A percentile compares a stretch with the other conserved stretches of the same genome.
phyloP scores from a whole-genome alignment of 805 yeast species.

The Maudiozyma serrabonitensis region DNA sequence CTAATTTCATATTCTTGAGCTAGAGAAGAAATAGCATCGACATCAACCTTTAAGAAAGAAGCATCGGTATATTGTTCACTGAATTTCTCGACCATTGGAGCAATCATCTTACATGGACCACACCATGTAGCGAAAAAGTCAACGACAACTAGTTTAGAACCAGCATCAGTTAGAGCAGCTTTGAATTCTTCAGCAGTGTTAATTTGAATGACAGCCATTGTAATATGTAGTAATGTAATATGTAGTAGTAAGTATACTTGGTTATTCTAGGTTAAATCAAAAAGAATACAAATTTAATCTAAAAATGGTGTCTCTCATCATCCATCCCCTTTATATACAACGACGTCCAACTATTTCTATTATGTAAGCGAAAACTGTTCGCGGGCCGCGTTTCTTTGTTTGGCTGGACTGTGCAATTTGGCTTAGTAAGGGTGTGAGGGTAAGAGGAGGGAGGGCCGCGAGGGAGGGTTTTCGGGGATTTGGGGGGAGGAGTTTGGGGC shows the following conservation, averaged over 20 bases:
- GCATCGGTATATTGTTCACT: constrained; percentile 52
- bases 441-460: too few species aligned
- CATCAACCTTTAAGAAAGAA: constrained; percentile 83
- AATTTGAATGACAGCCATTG: constrained; percentile 47
- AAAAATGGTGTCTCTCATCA: too few species aligned
- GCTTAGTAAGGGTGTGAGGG: too few species aligned
- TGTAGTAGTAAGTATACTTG: constrained; percentile 2
- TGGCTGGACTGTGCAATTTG: too few species aligned
- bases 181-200: constrained; percentile 52
- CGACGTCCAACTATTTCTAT: too few species aligned
- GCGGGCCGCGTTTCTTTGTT: too few species aligned
- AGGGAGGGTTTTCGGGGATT: too few species aligned
- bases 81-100: constrained; percentile 84
- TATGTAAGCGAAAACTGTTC: too few species aligned
- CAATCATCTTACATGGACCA: constrained; percentile 97
- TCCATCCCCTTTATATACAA: too few species aligned
- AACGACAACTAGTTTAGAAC: constrained; percentile 72
- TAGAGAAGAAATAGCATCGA: constrained; percentile 70
- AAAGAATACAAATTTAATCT: too few species aligned
- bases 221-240: neutral
- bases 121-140: constrained; percentile 98
- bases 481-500: too few species aligned
- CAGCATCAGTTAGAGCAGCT: constrained; percentile 45
- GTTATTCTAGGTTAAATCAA: too few species aligned
- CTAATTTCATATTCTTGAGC: constrained; percentile 55